Conservation (phyloP, 2,329 filamentous ascomycete species). For the Alternaria novae-zelandiae region DNA sequence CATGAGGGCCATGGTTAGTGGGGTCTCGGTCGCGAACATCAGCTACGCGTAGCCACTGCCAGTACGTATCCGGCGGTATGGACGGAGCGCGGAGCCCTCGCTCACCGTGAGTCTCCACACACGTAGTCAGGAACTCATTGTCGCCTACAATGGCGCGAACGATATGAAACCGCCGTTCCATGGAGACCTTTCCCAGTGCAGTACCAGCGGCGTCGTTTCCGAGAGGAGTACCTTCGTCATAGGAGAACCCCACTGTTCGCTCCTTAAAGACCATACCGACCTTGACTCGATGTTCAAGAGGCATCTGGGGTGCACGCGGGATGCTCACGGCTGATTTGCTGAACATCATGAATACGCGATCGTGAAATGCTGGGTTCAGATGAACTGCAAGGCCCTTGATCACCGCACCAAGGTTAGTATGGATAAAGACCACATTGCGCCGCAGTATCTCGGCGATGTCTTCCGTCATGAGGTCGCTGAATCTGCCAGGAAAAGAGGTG, state of each 20-base stretch:
- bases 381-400: too few species aligned
- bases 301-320: not conserved
- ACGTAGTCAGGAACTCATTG: not conserved
- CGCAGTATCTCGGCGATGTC: too few species aligned
- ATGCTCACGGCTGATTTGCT: not conserved
- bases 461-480: too few species aligned
- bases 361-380: too few species aligned
- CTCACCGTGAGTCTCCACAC: not conserved
- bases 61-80: not conserved
- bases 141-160: not conserved
- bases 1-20: not conserved
- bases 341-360: not conserved
- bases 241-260: not conserved
- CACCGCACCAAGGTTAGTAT: too few species aligned
- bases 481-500: too few species aligned
- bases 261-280: not conserved
- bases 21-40: not conserved
- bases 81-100: not conserved
- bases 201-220: not conserved
- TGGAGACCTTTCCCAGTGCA: not conserved
- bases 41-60: not conserved
- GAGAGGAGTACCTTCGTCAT: not conserved
- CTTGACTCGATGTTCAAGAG: not conserved
- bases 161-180: not conserved
- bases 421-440: too few species aligned